Evolutionary conservation across 2,329 filamentous ascomycete genomes (phyloP).

Genomic region (Teratosphaeria nubilosa): DNA sequence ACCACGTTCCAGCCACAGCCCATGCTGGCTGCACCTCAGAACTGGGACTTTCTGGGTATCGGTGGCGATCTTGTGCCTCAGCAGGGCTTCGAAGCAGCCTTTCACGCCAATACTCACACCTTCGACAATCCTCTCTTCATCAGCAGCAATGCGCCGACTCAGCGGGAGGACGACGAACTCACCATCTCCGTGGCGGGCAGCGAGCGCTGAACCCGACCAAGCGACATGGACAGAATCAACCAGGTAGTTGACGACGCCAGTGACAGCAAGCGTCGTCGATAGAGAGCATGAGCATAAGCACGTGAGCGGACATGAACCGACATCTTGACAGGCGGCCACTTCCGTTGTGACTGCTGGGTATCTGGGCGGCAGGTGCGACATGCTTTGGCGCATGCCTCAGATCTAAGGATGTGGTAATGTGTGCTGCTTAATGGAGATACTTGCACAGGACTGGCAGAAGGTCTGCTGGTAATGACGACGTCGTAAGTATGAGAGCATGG

Average conservation of each 20-base stretch:
- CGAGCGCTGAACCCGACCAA: conserved; percentile 7
- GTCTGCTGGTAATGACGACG: neutral
- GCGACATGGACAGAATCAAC: neutral
- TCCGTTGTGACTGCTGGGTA: neutral
- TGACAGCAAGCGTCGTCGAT: neutral
- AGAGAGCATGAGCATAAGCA: neutral
- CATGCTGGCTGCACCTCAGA: neutral
- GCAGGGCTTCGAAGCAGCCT: conserved; percentile 1
- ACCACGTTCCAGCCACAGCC: conserved; percentile 3
- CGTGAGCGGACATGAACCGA: neutral
- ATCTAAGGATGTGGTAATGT: conserved; percentile 9
- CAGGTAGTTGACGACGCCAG: neutral
- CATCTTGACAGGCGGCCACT: neutral
- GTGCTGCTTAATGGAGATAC: conserved; percentile 8
- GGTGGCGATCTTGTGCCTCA: conserved; percentile 1
- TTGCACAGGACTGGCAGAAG: neutral
- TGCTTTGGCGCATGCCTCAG: too few relatives aligned
- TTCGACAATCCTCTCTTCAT: conserved; percentile 21
- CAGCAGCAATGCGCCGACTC: conserved; percentile 11
- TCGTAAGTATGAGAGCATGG: neutral
- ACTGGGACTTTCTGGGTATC: conserved; percentile 11
- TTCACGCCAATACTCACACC: conserved; percentile 5
- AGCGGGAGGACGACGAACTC: conserved; percentile 19
- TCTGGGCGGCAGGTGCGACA: neutral
- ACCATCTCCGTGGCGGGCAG: conserved; percentile 22